phyloP scores from a whole-genome alignment of 495 filamentous ascomycete genomes.

The Neurospora tetraspora region DNA sequence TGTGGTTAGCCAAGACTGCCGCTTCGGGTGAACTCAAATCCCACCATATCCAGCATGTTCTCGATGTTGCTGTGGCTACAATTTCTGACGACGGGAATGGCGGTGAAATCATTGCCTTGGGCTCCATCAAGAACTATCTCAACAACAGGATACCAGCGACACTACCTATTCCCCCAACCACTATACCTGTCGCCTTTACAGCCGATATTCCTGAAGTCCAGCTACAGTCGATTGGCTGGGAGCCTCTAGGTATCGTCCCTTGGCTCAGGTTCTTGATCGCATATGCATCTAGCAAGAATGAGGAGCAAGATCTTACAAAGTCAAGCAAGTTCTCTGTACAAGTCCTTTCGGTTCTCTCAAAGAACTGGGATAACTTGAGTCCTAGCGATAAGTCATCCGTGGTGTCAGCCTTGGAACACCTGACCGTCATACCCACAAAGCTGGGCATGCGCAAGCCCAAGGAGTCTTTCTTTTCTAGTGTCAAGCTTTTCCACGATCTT shows the following conservation, averaged over 20 bases:
- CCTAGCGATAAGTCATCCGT: slow-evolving; percentile 54
- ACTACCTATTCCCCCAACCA: slow-evolving; percentile 73
- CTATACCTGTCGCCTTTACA: slow-evolving; percentile 73
- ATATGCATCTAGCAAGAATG: slow-evolving; percentile 33
- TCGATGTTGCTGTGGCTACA: slow-evolving; percentile 73
- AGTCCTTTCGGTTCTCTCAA: slow-evolving; percentile 73
- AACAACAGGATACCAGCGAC: slow-evolving; percentile 68
- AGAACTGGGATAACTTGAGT: slow-evolving; percentile 73
- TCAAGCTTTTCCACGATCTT: slow-evolving; percentile 89
- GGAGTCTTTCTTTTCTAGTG: slow-evolving; percentile 86
- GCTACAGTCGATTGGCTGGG: slow-evolving; percentile 73
- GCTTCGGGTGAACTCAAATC: slow-evolving; percentile 55
- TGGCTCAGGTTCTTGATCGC: slow-evolving; percentile 76
- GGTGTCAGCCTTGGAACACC: slow-evolving; percentile 46
- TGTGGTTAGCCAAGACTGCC: slow-evolving; percentile 66
- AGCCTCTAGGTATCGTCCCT: slow-evolving; percentile 65
- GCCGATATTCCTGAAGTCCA: slow-evolving; percentile 42
- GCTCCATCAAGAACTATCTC: slow-evolving; percentile 62
- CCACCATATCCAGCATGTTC: slow-evolving; percentile 49
- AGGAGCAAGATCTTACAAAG: slow-evolving; percentile 48
- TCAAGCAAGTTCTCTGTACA: slow-evolving; percentile 66
- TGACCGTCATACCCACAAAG: slow-evolving; percentile 82
- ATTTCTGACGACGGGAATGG: slow-evolving; percentile 49
- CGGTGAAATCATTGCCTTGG: slow-evolving; percentile 62
- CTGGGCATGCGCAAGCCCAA: slow-evolving; percentile 77